These are phyloP conservation scores for Talinum fruticosum DNA, from an alignment of 148 eudicot species.

Conservation along the genomic window DNA sequence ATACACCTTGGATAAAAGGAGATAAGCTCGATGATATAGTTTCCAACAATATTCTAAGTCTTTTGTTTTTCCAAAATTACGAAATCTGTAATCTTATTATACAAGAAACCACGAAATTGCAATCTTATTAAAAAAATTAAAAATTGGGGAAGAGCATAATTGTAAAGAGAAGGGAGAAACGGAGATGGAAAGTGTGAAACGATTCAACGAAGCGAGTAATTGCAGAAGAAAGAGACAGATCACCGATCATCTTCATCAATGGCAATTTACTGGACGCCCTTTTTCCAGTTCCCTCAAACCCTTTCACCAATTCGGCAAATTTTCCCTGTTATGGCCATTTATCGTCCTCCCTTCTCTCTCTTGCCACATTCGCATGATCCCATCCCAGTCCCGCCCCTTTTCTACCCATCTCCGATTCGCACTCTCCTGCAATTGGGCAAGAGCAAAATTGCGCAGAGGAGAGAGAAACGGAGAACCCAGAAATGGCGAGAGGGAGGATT, in stretches of 20 bases:
- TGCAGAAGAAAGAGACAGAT: conserved; percentile 2
- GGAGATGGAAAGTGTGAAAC: not conserved
- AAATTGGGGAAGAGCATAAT: not conserved
- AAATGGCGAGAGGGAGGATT: conserved; percentile 87
- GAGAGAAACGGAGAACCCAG: conserved; percentile 1
- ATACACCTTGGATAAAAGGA: too few species aligned
- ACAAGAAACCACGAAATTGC: too few species aligned
- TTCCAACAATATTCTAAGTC: too few species aligned
- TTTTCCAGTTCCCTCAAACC: conserved; percentile 1
- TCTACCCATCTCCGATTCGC: not conserved
- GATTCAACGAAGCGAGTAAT: not conserved
- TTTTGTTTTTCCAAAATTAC: too few species aligned
- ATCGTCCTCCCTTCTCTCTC: not conserved
- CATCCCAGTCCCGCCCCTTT: not conserved
- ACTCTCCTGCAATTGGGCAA: not conserved
- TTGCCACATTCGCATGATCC: not conserved
- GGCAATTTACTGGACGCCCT: not conserved
- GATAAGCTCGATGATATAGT: too few species aligned
- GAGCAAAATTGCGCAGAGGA: conserved; percentile 1
- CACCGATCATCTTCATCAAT: not conserved
- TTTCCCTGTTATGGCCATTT: conserved; percentile 14
- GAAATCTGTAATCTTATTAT: too few species aligned
- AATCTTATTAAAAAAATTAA: too few species aligned
- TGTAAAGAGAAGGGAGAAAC: not conserved
- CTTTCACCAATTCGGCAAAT: conserved; percentile 28